Conservation (phyloP, 352 stramenopile species). For the Sclerospora graminicola region DNA sequence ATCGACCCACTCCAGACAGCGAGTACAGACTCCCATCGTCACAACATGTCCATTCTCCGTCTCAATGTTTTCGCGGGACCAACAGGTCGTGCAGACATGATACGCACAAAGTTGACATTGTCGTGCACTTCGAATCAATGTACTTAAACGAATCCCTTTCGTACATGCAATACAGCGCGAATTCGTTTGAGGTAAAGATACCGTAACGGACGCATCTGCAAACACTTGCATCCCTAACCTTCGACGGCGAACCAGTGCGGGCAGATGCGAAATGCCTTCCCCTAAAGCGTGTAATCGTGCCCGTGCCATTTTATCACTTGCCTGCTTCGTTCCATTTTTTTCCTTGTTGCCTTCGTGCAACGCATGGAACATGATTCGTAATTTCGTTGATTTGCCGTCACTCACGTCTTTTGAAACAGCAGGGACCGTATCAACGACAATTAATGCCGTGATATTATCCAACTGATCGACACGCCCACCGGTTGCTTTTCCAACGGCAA, state of each 20-base stretch:
- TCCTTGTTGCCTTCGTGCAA: conserved; percentile 1
- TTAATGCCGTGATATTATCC: conserved; percentile 19
- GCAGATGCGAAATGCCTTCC: conserved; percentile 16
- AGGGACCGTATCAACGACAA: conserved; percentile 26
- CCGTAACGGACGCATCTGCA: conserved; percentile 4
- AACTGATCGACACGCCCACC: conserved; percentile 33
- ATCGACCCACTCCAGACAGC: conserved; percentile 35
- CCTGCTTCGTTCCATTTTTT: not conserved
- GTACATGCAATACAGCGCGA: conserved; percentile 35
- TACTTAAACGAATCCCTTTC: conserved; percentile 24
- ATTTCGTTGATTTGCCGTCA: conserved; percentile 4
- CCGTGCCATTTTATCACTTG: conserved; percentile 17
- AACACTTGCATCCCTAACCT: conserved; percentile 28
- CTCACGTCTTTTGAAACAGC: conserved; percentile 6
- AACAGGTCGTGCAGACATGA: conserved; percentile 35
- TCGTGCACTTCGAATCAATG: conserved; percentile 9
- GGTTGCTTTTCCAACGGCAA: conserved; percentile 20
- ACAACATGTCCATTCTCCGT: conserved; percentile 24
- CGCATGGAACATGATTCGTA: conserved; percentile 28
- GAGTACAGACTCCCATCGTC: conserved; percentile 26
- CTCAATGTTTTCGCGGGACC: conserved; percentile 29
- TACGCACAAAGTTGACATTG: conserved; percentile 39
- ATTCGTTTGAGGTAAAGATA: conserved; percentile 10
- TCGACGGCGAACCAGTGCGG: conserved; percentile 22
- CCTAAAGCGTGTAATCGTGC: conserved; percentile 19